Conservation (phyloP, 192 early-diverging fungal species). For the Backusella australiensis region DNA sequence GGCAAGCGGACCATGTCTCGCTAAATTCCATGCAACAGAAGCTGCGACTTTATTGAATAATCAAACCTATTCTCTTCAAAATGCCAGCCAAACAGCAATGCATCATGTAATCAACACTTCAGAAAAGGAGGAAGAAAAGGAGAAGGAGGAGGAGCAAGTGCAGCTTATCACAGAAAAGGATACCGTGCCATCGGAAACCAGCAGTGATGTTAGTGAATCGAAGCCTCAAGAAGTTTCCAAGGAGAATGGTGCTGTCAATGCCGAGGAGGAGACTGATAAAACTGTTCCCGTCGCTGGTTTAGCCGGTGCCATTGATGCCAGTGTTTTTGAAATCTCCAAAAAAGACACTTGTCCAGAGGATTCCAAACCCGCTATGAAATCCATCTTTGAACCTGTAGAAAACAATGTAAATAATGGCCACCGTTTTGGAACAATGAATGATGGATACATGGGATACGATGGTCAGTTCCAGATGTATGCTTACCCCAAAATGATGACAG, state of each 20-base stretch:
- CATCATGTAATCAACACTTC: neutral
- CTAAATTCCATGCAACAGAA: neutral
- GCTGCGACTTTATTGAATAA: neutral
- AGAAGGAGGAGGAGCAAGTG: neutral
- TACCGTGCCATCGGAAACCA: neutral
- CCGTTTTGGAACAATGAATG: neutral
- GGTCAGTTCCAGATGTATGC: neutral
- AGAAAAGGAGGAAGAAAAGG: neutral
- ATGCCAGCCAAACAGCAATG: neutral
- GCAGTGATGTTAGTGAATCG: neutral
- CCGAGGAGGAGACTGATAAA: neutral
- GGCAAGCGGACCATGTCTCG: neutral
- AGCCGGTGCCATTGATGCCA: neutral
- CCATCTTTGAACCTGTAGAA: neutral
- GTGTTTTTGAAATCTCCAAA: neutral
- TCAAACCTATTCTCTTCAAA: neutral
- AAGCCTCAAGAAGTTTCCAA: neutral
- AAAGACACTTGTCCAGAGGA: neutral
- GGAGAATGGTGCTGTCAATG: neutral
- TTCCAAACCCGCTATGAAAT: neutral
- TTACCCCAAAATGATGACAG: neutral
- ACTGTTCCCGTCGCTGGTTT: neutral
- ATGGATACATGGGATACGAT: neutral
- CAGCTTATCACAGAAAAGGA: neutral
- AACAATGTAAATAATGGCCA: constrained; percentile 1